Evolutionary conservation across 2,329 filamentous ascomycete genomes (phyloP), one percentile per base, ranked within the genome.

Genomic region (Helotiales sp.): DNA sequence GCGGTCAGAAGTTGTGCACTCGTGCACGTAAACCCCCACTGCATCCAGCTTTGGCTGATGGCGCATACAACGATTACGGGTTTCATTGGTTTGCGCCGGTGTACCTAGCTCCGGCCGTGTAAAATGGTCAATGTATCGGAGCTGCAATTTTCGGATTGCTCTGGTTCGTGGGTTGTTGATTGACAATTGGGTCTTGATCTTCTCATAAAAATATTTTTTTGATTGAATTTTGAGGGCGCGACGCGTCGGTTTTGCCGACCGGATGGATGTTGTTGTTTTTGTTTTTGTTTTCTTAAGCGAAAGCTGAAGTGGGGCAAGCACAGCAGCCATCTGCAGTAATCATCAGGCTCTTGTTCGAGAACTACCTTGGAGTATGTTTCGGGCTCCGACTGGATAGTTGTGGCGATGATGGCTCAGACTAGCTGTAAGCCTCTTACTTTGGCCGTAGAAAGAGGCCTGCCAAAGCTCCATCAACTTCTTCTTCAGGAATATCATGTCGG

Each of bases 311-410:
- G n/a, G n/a, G n/a, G n/a, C n/a, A n/a, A n/a, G n/a, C n/a, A n/a
- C n/a, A n/a, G n/a, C n/a, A n/a, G n/a, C 84, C 91, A 93, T 26
- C 84, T 37, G 75, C 92, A 96, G 78, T 98, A 98, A 34, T 89
- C 86, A 63, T 89, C 84, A 0, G 91, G 91, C 68, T 85, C 85
- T 58, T 77, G 74, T 67, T 95, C 93, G 1, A 98, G 83, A 37
- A 97, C 88, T 0, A 88, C 93, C 71, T 90, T 87, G 17, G 85
- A 89, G 81, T 94, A 98, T 60, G 88, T 83, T 0, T 89, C 86
- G 0, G 89, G 88, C 61, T 96, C 86, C 20, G 84, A 82, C 71
- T 92, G 88, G 67, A 98, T 97, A 58, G 88, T 88, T 61, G 91
- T 87, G 1, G 92, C 93, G 22, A 97, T 89, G 69, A 97, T 84